Conservation (phyloP, 2,329 filamentous ascomycete species). For the Plenodomus lindquistii region DNA sequence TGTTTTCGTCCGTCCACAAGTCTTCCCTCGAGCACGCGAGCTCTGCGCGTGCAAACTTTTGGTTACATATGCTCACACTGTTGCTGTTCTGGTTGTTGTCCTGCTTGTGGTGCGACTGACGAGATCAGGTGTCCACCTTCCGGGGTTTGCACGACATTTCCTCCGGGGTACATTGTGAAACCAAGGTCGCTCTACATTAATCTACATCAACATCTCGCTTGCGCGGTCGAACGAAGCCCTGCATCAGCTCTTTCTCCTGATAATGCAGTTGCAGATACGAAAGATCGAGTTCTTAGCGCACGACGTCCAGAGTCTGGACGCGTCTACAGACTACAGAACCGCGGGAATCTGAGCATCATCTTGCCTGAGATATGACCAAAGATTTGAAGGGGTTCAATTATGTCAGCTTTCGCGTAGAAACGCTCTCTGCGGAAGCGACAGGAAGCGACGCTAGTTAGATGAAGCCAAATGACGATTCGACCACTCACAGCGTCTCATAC, state of each 20-base stretch:
- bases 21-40: constrained; percentile 16
- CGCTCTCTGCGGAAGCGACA: constrained; percentile 9
- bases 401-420: neutral
- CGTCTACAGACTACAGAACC: neutral
- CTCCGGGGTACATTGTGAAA: neutral
- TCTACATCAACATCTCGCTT: too few species aligned
- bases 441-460: constrained; percentile 9
- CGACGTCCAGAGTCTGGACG: neutral
- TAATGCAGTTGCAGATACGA: too few species aligned
- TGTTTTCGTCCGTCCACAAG: neutral
- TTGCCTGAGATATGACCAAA: neutral
- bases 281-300: neutral
- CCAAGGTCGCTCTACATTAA: too few species aligned
- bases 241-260: too few species aligned
- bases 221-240: too few species aligned
- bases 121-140: neutral
- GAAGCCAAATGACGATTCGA: constrained; percentile 3
- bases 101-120: neutral
- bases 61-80: neutral
- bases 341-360: neutral
- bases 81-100: too few species aligned
- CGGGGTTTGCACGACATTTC: neutral
- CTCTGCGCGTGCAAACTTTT: constrained; percentile 9
- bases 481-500: constrained; percentile 11
- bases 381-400: neutral